Conservation (phyloP, 768 basidiomycete genomes). For the Saitozyma sp. region DNA sequence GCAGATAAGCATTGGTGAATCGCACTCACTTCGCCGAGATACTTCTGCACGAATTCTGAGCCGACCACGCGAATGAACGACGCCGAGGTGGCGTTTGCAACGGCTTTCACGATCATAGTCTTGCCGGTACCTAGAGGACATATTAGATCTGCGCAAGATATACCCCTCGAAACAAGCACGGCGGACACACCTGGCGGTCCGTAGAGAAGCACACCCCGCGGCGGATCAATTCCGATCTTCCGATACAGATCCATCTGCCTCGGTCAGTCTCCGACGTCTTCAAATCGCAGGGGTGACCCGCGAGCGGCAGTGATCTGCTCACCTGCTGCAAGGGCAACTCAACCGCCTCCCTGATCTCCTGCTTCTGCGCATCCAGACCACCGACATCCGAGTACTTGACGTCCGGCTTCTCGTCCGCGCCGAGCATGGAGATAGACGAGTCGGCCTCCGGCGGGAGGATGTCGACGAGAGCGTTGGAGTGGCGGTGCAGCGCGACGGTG, state of each 20-base stretch:
- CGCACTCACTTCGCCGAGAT: slow-evolving; percentile 72
- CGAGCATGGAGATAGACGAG: slow-evolving; percentile 92
- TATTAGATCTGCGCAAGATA: slow-evolving; percentile 8
- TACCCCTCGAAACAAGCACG: background rate
- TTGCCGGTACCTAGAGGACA: slow-evolving; percentile 81
- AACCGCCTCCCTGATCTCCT: slow-evolving; percentile 97
- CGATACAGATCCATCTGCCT: slow-evolving; percentile 96
- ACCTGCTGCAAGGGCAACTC: slow-evolving; percentile 70
- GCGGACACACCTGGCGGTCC: slow-evolving; percentile 80
- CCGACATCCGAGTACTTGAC: slow-evolving; percentile 92
- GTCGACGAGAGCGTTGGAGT: slow-evolving; percentile 97
- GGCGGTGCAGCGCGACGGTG: slow-evolving; percentile 96
- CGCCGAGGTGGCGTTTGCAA: slow-evolving; percentile 95
- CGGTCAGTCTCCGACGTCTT: too few relatives aligned
- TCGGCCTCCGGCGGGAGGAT: slow-evolving; percentile 98
- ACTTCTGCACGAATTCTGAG: slow-evolving; percentile 98
- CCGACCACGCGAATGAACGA: slow-evolving; percentile 98
- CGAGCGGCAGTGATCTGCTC: too few relatives aligned
- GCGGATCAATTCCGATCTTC: slow-evolving; percentile 99
- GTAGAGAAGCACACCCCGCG: slow-evolving; percentile 91
- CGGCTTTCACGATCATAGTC: slow-evolving; percentile 99
- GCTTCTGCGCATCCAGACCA: slow-evolving; percentile 96
- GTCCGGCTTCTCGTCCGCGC: slow-evolving; percentile 91
- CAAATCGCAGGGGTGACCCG: too few relatives aligned
- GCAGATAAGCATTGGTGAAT: background rate